Conservation (phyloP, 129 eudicot species). For the Lonicera japonica region DNA sequence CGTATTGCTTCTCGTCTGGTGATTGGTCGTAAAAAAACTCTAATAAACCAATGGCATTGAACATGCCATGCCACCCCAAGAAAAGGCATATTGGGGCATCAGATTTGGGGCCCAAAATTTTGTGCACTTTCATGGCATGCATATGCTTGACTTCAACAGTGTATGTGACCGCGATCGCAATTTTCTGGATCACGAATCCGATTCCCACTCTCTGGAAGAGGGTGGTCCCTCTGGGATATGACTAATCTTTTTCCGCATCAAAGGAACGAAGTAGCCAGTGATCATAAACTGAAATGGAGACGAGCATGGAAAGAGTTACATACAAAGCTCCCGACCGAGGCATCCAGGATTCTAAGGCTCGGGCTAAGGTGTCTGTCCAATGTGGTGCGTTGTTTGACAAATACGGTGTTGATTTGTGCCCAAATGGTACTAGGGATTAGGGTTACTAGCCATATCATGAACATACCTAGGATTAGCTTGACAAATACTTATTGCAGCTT, state of each 20-base stretch:
- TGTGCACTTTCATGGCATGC: slow-evolving; percentile 32
- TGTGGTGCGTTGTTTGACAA: slow-evolving; percentile 94
- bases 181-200: slow-evolving; percentile 60
- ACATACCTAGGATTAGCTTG: slow-evolving; percentile 78
- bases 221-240: slow-evolving; percentile 93
- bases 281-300: slow-evolving; percentile 70
- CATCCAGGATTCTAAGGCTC: slow-evolving; percentile 64
- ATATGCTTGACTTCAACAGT: slow-evolving; percentile 51
- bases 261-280: slow-evolving; percentile 62
- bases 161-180: slow-evolving; percentile 68
- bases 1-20: slow-evolving; percentile 85
- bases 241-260: slow-evolving; percentile 53
- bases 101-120: slow-evolving; percentile 33
- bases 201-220: slow-evolving; percentile 71
- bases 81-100: slow-evolving; percentile 71
- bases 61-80: slow-evolving; percentile 81
- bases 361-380: slow-evolving; percentile 64
- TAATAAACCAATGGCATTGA: slow-evolving; percentile 67
- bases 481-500: slow-evolving; percentile 73
- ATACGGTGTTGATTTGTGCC: slow-evolving; percentile 96
- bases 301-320: slow-evolving; percentile 67
- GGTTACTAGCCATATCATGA: slow-evolving; percentile 73
- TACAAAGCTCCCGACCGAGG: slow-evolving; percentile 80
- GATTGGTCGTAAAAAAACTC: slow-evolving; percentile 96
- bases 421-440: slow-evolving; percentile 87